These are phyloP conservation scores for Typha latifolia DNA, from an alignment of 176 grass and related monocot genomes.

Conservation along the genomic window DNA sequence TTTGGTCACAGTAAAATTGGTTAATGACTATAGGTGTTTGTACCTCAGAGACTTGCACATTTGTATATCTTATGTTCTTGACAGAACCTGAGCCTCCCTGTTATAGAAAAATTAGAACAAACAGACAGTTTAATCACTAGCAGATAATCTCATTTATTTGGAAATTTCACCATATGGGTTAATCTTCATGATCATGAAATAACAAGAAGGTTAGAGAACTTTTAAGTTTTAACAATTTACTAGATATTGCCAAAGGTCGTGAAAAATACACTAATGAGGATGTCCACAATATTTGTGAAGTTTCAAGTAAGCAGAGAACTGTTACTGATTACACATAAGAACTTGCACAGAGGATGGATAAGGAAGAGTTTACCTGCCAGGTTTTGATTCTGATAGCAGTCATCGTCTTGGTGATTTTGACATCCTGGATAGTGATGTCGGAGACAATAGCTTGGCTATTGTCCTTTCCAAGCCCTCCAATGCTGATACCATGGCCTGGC, in stretches of 20 bases:
- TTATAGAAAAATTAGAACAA: not conserved
- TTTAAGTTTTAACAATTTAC: too few relatives aligned
- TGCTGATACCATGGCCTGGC: constrained; percentile 64
- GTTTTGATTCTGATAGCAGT: constrained; percentile 59
- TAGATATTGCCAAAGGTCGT: not conserved
- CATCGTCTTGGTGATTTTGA: constrained; percentile 30
- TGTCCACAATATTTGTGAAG: not conserved
- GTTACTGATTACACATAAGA: not conserved
- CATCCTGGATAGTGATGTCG: constrained; percentile 34
- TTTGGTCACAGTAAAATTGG: constrained; percentile 54
- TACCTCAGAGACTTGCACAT: constrained; percentile 34
- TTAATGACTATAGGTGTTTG: constrained; percentile 52
- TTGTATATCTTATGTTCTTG: constrained; percentile 32
- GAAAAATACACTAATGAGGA: not conserved
- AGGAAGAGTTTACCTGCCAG: constrained; percentile 42
- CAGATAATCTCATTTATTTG: too few relatives aligned
- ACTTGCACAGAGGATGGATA: not conserved
- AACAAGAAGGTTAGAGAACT: too few relatives aligned
- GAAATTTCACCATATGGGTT: too few relatives aligned
- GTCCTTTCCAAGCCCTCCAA: constrained; percentile 59
- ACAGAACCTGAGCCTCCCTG: constrained; percentile 57
- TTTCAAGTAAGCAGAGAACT: not conserved
- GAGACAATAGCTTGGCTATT: constrained; percentile 28
- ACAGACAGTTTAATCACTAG: not conserved
- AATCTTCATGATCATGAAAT: too few relatives aligned